A percentile compares a stretch with the other conserved stretches of the same genome.
phyloP scores from a whole-genome alignment of 148 eudicot species.

The Cornus suecica region DNA sequence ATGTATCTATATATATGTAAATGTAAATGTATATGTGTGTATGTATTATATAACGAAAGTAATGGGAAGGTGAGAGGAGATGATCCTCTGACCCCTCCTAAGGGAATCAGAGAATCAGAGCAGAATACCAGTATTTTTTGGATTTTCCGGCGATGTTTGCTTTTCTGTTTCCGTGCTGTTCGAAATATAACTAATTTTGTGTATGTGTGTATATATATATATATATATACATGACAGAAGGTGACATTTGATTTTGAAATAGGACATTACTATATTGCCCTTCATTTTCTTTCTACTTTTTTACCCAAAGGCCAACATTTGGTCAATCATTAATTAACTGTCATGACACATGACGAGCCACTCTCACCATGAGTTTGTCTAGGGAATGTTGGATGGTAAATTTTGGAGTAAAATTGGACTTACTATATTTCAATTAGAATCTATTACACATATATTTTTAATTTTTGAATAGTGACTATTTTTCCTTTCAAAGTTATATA shows the following conservation, averaged over 20 bases:
- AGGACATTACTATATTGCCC: constrained; percentile 16
- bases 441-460: no score
- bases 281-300: not conserved
- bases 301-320: no score
- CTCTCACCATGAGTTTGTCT: no score
- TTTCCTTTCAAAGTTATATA: no score
- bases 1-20: not conserved
- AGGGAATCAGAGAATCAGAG: constrained; percentile 43
- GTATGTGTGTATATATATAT: no score
- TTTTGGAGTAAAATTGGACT: no score
- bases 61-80: constrained; percentile 15
- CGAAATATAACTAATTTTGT: not conserved
- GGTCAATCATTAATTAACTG: no score
- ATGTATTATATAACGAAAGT: not conserved
- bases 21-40: not conserved
- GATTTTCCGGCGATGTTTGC: not conserved
- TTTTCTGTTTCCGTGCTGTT: not conserved
- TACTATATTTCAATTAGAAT: no score
- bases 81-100: constrained; percentile 48
- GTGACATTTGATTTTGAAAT: not conserved
- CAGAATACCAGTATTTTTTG: constrained; percentile 7
- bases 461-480: no score
- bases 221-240: not conserved
- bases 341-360: no score
- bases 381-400: no score